A percentile compares a stretch with the other conserved stretches of the same genome.
Conservation (phyloP, 2,329 filamentous ascomycete species). For the Scolecobasidium constrictum region DNA sequence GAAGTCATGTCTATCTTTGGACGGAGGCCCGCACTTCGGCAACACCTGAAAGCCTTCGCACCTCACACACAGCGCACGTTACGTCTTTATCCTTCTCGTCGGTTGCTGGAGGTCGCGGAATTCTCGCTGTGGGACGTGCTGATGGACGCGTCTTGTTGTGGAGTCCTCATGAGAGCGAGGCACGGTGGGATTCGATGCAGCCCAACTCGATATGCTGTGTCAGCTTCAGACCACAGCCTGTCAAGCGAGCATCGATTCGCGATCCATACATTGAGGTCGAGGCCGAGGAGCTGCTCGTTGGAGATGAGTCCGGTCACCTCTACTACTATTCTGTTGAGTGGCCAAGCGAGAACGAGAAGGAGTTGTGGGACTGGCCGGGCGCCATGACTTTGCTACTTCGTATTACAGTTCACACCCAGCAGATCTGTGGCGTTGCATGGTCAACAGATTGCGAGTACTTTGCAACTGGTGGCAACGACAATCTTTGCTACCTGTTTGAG, state of each 20-base stretch:
- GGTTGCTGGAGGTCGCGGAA: constrained; percentile 57
- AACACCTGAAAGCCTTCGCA: constrained; percentile 41
- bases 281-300: constrained; percentile 77
- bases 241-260: constrained; percentile 38
- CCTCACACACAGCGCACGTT: constrained; percentile 45
- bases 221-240: constrained; percentile 60
- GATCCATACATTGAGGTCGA: constrained; percentile 42
- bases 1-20: constrained; percentile 76
- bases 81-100: constrained; percentile 91
- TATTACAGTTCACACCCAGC: constrained; percentile 71
- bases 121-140: constrained; percentile 75
- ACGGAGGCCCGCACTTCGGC: constrained; percentile 63
- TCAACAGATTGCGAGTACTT: constrained; percentile 65
- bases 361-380: constrained; percentile 66
- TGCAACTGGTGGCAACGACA: constrained; percentile 88
- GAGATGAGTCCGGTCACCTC: constrained; percentile 71
- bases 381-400: constrained; percentile 66
- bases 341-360: constrained; percentile 46
- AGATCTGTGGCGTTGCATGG: constrained; percentile 91
- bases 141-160: constrained; percentile 67
- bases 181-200: constrained; percentile 67
- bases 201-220: constrained; percentile 66
- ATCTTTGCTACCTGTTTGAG: constrained; percentile 73
- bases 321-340: constrained; percentile 90
- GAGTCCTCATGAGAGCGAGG: constrained; percentile 58